phyloP scores from a whole-genome alignment of 2,329 filamentous ascomycete species.

The Didymella segeticola region DNA sequence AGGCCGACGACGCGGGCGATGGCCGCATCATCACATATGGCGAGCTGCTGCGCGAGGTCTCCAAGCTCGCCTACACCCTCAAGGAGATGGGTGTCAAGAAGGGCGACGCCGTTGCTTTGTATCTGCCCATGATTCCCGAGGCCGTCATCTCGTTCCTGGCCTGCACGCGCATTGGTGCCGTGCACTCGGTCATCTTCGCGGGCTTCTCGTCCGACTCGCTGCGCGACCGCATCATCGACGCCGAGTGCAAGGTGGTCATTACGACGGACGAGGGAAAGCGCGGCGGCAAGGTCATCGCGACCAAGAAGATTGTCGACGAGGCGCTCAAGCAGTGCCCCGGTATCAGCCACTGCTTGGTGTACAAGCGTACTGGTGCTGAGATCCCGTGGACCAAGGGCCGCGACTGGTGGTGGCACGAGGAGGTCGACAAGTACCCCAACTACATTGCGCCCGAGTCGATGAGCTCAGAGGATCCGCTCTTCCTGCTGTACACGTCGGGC shows the following conservation, averaged over 20 bases:
- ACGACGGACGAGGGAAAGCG: constrained; percentile 98
- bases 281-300: constrained; percentile 94
- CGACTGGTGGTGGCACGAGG: constrained; percentile 98
- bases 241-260: constrained; percentile 89
- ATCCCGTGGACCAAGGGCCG: constrained; percentile 88
- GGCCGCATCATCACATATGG: constrained; percentile 91
- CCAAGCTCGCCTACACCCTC: constrained; percentile 82
- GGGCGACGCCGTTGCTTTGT: constrained; percentile 96
- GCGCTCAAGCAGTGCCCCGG: constrained; percentile 94
- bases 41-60: constrained; percentile 92
- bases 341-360: constrained; percentile 85
- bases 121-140: constrained; percentile 98
- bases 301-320: constrained; percentile 99
- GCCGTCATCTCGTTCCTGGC: constrained; percentile 90
- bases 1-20: constrained; percentile 88
- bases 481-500: constrained; percentile 96
- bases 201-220: constrained; percentile 97
- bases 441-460: constrained; percentile 90
- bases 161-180: constrained; percentile 87
- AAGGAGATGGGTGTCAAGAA: constrained; percentile 97
- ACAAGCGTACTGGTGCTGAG: constrained; percentile 92
- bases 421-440: constrained; percentile 93
- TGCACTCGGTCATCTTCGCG: constrained; percentile 97
- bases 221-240: constrained; percentile 92
- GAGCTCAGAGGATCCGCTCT: constrained; percentile 93